Percentiles rank a stretch among this genome's conserved stretches.
Conservation (phyloP, 116 monocot species). For the Trichopus zeylanicus region DNA sequence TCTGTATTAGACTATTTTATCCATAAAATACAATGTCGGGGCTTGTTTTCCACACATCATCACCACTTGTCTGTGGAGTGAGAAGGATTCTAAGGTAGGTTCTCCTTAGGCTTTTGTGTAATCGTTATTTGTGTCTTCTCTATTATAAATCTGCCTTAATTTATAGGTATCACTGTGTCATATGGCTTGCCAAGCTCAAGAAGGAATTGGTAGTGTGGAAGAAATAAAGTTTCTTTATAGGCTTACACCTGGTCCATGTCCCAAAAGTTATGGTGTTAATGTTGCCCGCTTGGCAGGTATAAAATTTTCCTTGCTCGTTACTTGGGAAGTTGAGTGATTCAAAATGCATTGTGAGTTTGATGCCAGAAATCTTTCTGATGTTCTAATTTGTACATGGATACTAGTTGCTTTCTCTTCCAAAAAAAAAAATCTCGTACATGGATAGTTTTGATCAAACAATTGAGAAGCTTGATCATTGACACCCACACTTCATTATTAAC, state of each 20-base stretch:
- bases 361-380: no score
- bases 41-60: conserved; percentile 95
- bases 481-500: no score
- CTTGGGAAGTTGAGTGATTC: background rate
- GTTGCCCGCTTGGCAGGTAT: conserved; percentile 94
- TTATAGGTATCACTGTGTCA: conserved; percentile 66
- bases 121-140: background rate
- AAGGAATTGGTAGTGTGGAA: conserved; percentile 33
- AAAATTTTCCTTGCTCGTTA: conserved; percentile 1
- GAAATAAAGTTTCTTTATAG: conserved; percentile 87
- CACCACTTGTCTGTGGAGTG: conserved; percentile 64
- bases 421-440: background rate
- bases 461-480: no score
- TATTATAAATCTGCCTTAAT: background rate
- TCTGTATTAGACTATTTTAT: conserved; percentile 78
- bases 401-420: no score
- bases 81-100: conserved; percentile 59
- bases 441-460: background rate
- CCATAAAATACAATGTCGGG: conserved; percentile 47
- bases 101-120: background rate
- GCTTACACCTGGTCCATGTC: conserved; percentile 70
- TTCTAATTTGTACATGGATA: no score
- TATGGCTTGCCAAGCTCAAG: conserved; percentile 85
- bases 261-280: conserved; percentile 97
- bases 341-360: background rate